Evolutionary conservation across 192 early-diverging fungal genomes (phyloP), one percentile per base, ranked within the genome.

Genomic region (Haplosporangium gracile): DNA sequence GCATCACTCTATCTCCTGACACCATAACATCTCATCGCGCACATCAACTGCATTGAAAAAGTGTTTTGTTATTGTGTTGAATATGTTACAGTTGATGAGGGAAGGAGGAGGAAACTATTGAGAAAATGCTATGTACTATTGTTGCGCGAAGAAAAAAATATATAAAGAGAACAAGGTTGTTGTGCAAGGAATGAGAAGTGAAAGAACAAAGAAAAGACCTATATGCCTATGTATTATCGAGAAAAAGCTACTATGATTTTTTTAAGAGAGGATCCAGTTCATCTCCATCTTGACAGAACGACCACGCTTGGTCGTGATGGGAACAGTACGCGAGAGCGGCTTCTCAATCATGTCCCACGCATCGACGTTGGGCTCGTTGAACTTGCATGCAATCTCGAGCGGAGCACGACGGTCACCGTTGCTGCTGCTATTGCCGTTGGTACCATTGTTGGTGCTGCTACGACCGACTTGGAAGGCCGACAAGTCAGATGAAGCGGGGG

Each of bases 301-400:
- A 43, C 83, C 75, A 24, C 78, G 73, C 78, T 80, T 85, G 15
- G 78, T 76, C 36, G 75, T 55, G n/a, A 77, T 49, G 34, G 78
- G 69, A 16, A 77, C 60, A 6, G 74, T 60, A 22, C 78, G 74
- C 39, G 83, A 85, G 26, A 85, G 42, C 0, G 83, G 83, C 78
- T 75, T 80, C 78, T 85, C 83, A 29, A 85, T 85, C 83, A 85
- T 77, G 40, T 85, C 83, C 83, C 83, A 85, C 13, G 83, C 83
- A 70, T 85, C 83, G 16, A 85, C 78, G 47, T 85, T 85, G 68
- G 83, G 83, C 70, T 85, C 83, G 49, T 85, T 85, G 78, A 80
- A 85, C 78, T 85, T 85, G 83, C 83, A 85, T 57, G 60, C 83
- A 65, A 85, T 85, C 78, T 80, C 57, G 68, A 85, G 73, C 13